These are phyloP conservation scores for Pyricularia pennisetigena DNA, from an alignment of 2,329 filamentous ascomycete species.

Conservation along the genomic window DNA sequence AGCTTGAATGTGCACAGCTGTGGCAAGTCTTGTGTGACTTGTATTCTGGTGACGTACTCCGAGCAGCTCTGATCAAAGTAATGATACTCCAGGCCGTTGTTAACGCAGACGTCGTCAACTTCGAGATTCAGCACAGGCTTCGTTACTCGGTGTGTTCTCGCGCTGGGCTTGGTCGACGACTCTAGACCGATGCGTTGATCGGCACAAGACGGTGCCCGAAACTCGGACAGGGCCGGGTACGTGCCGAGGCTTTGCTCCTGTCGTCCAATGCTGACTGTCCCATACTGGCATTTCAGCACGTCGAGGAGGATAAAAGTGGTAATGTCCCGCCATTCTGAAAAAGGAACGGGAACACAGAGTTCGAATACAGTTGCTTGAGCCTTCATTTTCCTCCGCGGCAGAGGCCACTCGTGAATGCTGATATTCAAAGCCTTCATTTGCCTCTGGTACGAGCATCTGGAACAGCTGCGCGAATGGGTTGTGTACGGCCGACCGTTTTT, in stretches of 20 bases:
- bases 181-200: slow-evolving; percentile 17
- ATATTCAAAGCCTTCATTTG: slow-evolving; percentile 30
- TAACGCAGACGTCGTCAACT: slow-evolving; percentile 28
- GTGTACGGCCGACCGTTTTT: neutral
- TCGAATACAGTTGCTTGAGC: slow-evolving; percentile 43
- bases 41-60: neutral
- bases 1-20: neutral
- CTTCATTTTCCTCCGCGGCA: slow-evolving; percentile 22
- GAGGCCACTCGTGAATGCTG: slow-evolving; percentile 43
- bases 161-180: slow-evolving; percentile 25
- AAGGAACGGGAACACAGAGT: slow-evolving; percentile 27
- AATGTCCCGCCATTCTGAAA: slow-evolving; percentile 38
- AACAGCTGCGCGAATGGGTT: slow-evolving; percentile 15
- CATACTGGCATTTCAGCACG: slow-evolving; percentile 21
- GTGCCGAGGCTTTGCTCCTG: neutral
- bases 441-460: slow-evolving; percentile 22
- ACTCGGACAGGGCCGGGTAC: neutral
- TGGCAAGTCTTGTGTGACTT: neutral
- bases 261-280: neutral
- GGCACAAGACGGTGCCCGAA: neutral
- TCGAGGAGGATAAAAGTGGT: slow-evolving; percentile 29
- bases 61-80: slow-evolving; percentile 21
- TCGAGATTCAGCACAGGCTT: slow-evolving; percentile 15
- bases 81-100: slow-evolving; percentile 31
- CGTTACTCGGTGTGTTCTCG: slow-evolving; percentile 21